Evolutionary conservation across 2,329 filamentous ascomycete species (phyloP).

Genomic region (Fusarium nurragi): DNA sequence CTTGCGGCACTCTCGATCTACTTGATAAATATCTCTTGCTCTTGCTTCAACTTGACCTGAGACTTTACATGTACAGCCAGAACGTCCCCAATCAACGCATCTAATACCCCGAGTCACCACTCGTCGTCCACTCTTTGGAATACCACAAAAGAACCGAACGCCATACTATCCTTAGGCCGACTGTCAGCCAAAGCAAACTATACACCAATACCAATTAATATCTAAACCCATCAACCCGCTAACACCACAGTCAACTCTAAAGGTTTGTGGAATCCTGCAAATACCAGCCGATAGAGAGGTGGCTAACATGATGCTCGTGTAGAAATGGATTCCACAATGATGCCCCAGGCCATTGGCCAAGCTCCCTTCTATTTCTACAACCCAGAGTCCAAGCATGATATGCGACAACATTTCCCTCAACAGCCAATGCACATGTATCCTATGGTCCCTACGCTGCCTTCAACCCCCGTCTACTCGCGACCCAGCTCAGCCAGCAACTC

Average conservation of each 20-base stretch:
- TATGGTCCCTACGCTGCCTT: conserved; percentile 66
- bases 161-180: conserved; percentile 42
- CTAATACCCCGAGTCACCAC: conserved; percentile 47
- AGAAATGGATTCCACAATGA: conserved; percentile 73
- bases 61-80: conserved; percentile 48
- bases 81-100: conserved; percentile 43
- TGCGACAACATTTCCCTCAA: conserved; percentile 75
- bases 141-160: conserved; percentile 39
- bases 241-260: conserved; percentile 28
- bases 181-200: conserved; percentile 39
- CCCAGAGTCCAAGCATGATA: conserved; percentile 76
- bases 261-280: conserved; percentile 40
- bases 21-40: conserved; percentile 34
- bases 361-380: conserved; percentile 89
- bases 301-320: conserved; percentile 30
- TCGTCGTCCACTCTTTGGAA: conserved; percentile 56
- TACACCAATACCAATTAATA: conserved; percentile 43
- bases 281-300: conserved; percentile 18
- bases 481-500: conserved; percentile 73
- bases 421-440: conserved; percentile 67
- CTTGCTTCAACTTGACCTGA: conserved; percentile 29
- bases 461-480: conserved; percentile 71
- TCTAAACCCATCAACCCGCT: conserved; percentile 41
- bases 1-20: conserved; percentile 39
- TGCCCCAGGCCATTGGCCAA: conserved; percentile 72